Conservation (phyloP, 1,284 basidiomycete genomes). For the Cutaneotrichosporon sp. region DNA sequence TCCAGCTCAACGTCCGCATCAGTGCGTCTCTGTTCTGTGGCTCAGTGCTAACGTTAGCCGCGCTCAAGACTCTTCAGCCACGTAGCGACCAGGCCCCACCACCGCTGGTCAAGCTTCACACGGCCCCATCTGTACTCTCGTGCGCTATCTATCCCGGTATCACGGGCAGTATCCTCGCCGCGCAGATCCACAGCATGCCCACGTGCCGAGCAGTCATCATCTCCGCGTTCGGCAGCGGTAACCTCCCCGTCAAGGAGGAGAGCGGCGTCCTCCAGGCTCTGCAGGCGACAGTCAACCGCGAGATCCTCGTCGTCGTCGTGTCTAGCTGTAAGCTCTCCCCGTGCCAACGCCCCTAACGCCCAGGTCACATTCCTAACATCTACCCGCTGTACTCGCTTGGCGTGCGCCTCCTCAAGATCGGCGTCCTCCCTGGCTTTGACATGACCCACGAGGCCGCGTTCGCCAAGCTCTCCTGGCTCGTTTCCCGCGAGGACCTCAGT, state of each 20-base stretch:
- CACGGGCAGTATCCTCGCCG: constrained; percentile 37
- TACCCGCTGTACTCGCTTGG: constrained; percentile 46
- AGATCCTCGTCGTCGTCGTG: constrained; percentile 45
- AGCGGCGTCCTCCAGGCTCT: constrained; percentile 35
- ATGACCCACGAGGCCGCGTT: constrained; percentile 47
- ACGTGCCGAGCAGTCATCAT: constrained; percentile 43
- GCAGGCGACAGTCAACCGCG: constrained; percentile 33
- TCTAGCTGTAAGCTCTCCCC: constrained; percentile 33
- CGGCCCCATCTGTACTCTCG: constrained; percentile 30
- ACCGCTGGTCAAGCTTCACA: constrained; percentile 29
- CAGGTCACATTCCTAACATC: constrained; percentile 41
- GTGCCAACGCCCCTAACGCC: not conserved
- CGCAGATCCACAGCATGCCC: constrained; percentile 40
- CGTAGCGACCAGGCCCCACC: constrained; percentile 21
- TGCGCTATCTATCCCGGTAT: constrained; percentile 39
- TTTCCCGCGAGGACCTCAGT: constrained; percentile 33
- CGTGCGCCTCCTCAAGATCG: constrained; percentile 33
- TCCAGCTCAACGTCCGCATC: constrained; percentile 45
- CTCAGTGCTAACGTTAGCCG: constrained; percentile 10
- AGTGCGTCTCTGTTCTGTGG: constrained; percentile 24
- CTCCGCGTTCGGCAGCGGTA: constrained; percentile 40
- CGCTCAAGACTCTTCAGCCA: constrained; percentile 18
- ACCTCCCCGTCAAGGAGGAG: constrained; percentile 36
- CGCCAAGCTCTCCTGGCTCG: constrained; percentile 44
- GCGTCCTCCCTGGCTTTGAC: constrained; percentile 43